These are phyloP conservation scores for Graphilbum sp. DNA, from an alignment of 2,329 filamentous ascomycete species.

Conservation along the genomic window DNA sequence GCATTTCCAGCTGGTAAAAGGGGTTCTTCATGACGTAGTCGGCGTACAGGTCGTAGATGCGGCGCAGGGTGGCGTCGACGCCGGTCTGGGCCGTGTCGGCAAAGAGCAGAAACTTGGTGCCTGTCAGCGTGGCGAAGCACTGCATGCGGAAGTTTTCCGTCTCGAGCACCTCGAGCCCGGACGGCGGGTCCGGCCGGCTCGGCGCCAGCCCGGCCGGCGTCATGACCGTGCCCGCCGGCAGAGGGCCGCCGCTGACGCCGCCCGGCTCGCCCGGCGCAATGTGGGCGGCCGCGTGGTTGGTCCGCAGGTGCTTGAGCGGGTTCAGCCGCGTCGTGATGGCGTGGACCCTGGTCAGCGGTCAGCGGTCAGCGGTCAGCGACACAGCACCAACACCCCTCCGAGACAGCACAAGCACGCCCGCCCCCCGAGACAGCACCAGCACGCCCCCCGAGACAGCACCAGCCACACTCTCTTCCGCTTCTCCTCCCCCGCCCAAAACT, in stretches of 20 bases:
- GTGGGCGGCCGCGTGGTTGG: conserved; percentile 4
- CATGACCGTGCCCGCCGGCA: conserved; percentile 8
- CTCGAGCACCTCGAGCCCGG: conserved; percentile 84
- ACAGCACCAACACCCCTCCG: too few species aligned
- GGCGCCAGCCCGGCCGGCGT: conserved; percentile 14
- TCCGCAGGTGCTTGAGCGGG: conserved; percentile 27
- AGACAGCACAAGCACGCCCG: too few species aligned
- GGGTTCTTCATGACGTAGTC: conserved; percentile 99
- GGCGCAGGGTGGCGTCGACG: conserved; percentile 66
- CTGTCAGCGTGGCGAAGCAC: conserved; percentile 89
- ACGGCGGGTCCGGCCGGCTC: conserved; percentile 44
- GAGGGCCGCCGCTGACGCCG: neutral
- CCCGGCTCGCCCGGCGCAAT: conserved; percentile 1
- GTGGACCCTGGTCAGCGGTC: conserved; percentile 39
- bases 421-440: neutral
- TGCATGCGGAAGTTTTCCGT: conserved; percentile 88
- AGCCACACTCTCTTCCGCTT: too few species aligned
- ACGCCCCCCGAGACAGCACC: neutral
- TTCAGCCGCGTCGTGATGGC: conserved; percentile 50
- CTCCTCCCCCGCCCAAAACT: too few species aligned
- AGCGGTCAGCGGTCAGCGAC: neutral
- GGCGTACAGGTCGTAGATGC: conserved; percentile 85
- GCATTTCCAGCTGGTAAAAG: conserved; percentile 97
- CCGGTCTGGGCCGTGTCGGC: conserved; percentile 80
- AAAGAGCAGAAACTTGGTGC: conserved; percentile 89